Evolutionary conservation across 345 rosid species (phyloP).

Genomic region (Firmiana major): DNA sequence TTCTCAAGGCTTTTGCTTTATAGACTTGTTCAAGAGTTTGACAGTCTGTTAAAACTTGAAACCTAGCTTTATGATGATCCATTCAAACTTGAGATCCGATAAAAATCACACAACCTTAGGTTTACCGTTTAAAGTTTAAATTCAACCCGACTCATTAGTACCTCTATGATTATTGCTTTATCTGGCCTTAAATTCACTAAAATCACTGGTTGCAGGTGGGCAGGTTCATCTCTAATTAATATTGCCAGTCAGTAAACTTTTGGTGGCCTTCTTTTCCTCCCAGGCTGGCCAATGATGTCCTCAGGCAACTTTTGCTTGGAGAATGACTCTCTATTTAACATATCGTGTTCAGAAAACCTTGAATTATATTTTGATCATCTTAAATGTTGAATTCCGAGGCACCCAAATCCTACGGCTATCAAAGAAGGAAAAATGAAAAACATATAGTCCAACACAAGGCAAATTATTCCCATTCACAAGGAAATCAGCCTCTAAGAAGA

Average conservation of each 20-base stretch:
- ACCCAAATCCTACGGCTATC: not conserved
- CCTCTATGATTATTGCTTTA: too few species aligned
- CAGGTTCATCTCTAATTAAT: constrained; percentile 58
- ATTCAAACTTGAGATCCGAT: too few species aligned
- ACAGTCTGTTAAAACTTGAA: too few species aligned
- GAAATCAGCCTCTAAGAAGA: not conserved
- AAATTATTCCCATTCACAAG: not conserved
- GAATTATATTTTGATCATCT: not conserved
- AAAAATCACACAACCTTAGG: too few species aligned
- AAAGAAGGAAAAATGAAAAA: not conserved
- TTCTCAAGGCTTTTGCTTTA: not conserved
- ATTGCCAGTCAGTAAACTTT: constrained; percentile 57
- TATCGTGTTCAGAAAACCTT: not conserved
- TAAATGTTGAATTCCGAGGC: not conserved
- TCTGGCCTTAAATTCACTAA: not conserved
- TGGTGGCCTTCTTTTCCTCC: constrained; percentile 61
- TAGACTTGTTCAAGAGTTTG: too few species aligned
- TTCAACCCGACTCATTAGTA: too few species aligned
- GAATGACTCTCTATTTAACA: constrained; percentile 31
- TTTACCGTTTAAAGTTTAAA: too few species aligned
- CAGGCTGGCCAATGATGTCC: too few species aligned
- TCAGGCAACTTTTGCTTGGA: constrained; percentile 19
- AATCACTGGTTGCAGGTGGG: constrained; percentile 40
- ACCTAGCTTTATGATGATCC: too few species aligned
- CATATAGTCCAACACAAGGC: not conserved